phyloP scores from a whole-genome alignment of 2,329 filamentous ascomycete species.

The Fusarium pseudocircinatum region DNA sequence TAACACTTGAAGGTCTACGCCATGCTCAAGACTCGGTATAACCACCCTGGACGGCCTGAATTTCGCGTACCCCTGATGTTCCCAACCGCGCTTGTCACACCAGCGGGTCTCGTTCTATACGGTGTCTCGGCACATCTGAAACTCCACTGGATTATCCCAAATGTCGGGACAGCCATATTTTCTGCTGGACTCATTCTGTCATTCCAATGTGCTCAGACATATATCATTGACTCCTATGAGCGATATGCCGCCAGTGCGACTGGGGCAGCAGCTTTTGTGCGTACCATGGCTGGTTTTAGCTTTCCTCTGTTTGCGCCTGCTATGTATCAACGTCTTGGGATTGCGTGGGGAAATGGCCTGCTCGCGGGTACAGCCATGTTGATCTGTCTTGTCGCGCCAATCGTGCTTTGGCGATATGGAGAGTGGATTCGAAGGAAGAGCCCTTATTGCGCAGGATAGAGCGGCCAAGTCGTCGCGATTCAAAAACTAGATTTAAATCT shows the following conservation, averaged over 20 bases:
- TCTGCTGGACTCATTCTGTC: conserved; percentile 63
- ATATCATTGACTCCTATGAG: conserved; percentile 64
- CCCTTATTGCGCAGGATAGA: conserved; percentile 30
- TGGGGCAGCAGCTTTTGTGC: conserved; percentile 64
- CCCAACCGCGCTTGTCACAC: conserved; percentile 53
- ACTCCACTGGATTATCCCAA: conserved; percentile 63
- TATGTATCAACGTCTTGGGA: conserved; percentile 53
- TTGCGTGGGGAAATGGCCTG: conserved; percentile 55
- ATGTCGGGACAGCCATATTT: conserved; percentile 61
- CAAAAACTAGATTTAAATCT: no score
- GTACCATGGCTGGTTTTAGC: conserved; percentile 64
- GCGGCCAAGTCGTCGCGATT: no score
- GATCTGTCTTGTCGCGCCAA: conserved; percentile 29
- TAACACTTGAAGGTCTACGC: conserved; percentile 40
- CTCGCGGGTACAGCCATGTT: conserved; percentile 45
- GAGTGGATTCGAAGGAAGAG: conserved; percentile 35
- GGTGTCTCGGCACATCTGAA: conserved; percentile 55
- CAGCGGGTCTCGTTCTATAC: conserved; percentile 60
- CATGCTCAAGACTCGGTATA: conserved; percentile 38
- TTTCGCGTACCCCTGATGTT: conserved; percentile 50
- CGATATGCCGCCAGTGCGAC: conserved; percentile 52
- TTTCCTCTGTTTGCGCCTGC: conserved; percentile 67
- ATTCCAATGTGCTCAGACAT: conserved; percentile 68
- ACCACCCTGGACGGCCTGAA: conserved; percentile 46
- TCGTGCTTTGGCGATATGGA: conserved; percentile 33